phyloP scores from a whole-genome alignment of 176 grass and related monocot species.

The bread wheat (Triticum aestivum) region DNA sequence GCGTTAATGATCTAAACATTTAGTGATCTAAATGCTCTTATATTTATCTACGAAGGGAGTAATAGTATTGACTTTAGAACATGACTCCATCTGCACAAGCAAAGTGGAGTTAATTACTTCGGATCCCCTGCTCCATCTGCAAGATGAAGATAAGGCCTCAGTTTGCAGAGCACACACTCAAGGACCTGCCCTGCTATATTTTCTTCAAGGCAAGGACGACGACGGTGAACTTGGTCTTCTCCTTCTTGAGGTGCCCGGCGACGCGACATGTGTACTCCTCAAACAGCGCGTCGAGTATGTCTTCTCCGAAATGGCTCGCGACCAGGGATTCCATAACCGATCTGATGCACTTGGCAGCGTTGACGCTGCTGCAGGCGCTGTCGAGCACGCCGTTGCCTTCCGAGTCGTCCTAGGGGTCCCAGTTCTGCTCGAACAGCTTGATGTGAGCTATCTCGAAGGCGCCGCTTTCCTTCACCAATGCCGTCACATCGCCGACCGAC shows the following conservation, averaged over 20 bases:
- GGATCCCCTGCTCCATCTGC: background rate
- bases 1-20: no score
- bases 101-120: background rate
- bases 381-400: background rate
- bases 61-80: background rate
- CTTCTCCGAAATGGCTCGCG: slow-evolving; percentile 27
- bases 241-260: slow-evolving; percentile 34
- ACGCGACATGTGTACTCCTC: slow-evolving; percentile 26
- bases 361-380: background rate
- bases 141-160: background rate
- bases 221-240: slow-evolving; percentile 37
- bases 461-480: background rate
- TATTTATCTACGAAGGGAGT: no score
- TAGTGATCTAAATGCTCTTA: no score
- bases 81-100: background rate
- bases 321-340: slow-evolving; percentile 32
- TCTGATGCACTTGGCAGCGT: slow-evolving; percentile 21
- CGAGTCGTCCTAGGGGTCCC: slow-evolving; percentile 36
- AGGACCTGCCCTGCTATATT: background rate
- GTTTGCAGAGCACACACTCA: background rate
- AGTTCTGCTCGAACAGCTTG: slow-evolving; percentile 10
- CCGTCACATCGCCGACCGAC: background rate
- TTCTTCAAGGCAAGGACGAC: slow-evolving; percentile 43
- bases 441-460: background rate
- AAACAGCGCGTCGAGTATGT: slow-evolving; percentile 51